These are phyloP conservation scores for Ceratobasidium papillatum DNA, from an alignment of 1,284 basidiomycete species.

Conservation along the genomic window DNA sequence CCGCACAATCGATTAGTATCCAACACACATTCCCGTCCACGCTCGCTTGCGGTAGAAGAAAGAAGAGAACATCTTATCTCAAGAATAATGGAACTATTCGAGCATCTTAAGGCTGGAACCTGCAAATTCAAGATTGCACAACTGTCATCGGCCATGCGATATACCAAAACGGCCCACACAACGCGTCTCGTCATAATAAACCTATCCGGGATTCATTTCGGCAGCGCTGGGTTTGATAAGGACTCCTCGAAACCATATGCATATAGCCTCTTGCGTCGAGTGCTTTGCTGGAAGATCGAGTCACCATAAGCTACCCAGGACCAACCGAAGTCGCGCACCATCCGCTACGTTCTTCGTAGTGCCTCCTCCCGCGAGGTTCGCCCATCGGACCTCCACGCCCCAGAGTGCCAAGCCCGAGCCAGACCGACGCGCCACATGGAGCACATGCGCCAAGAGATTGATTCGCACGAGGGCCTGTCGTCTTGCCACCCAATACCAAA, in stretches of 20 bases:
- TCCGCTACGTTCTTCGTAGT: conserved; percentile 1
- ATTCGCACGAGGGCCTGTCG: conserved; percentile 5
- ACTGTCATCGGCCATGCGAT: too few species aligned
- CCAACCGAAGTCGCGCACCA: conserved; percentile 6
- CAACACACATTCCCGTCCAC: neutral
- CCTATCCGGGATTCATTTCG: too few species aligned
- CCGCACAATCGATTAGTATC: too few species aligned
- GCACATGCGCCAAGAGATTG: neutral
- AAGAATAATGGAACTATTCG: neutral
- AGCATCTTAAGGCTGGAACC: neutral
- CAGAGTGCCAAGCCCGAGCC: conserved; percentile 16
- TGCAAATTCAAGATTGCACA: too few species aligned
- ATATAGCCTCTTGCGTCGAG: neutral
- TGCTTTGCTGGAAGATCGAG: neutral
- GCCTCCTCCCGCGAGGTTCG: neutral
- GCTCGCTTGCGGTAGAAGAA: neutral
- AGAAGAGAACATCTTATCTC: neutral
- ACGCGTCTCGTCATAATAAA: too few species aligned
- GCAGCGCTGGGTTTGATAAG: neutral
- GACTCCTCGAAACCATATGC: neutral
- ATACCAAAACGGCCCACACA: too few species aligned
- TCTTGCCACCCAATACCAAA: conserved; percentile 12
- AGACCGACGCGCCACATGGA: neutral
- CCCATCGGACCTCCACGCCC: neutral
- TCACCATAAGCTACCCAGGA: conserved; percentile 31